Evolutionary conservation across 1,284 basidiomycete genomes (phyloP), one percentile per base, ranked within the genome.

Genomic region (Agaricales sp.): DNA sequence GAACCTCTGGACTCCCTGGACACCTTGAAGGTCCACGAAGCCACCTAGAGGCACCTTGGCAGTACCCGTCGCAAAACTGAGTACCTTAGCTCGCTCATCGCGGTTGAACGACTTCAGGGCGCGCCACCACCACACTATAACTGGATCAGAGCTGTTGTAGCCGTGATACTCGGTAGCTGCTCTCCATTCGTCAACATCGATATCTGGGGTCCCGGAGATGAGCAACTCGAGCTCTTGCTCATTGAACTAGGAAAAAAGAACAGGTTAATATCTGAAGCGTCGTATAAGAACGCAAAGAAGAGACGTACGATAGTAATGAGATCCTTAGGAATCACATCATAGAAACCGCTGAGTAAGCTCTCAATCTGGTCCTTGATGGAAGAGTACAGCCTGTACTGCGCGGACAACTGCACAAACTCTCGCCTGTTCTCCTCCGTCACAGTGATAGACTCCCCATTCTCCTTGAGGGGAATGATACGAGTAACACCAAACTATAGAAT

Each of bases 111-210:
- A 94, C 64, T 98, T 93, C 46, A 99, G 79, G 1, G 95, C 94
- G 56, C 96, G 81, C 96, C 96, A 99, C 87, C 93, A 98, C 94
- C 95, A 99, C 25, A 92, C 85, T 52, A 99, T 90, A 59, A 95
- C 92, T 2, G 94, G 89, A 65, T 99, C 95, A 2, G 85, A 87
- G 57, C 84, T 79, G 6, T 74, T 77, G 63, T 90, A 91, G 43
- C 91, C 90, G 56, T 87, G 89, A 68, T 92, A 87, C 63, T 93
- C 92, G 1, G 92, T 95, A 20, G 94, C 90, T 44, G 92, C 91
- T 56, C 93, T 86, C 87, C 95, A 96, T 66, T 97, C 95, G 63
- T 99, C 95, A 2, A 98, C 92, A 58, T 99, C 94, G 55, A 99
- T 93, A 58, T 96, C 94, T n/a, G 95, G 94, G 19, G 97, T 88